Evolutionary conservation across 73 alveolate species (phyloP).

Genomic region (Uronychia binucleata): DNA sequence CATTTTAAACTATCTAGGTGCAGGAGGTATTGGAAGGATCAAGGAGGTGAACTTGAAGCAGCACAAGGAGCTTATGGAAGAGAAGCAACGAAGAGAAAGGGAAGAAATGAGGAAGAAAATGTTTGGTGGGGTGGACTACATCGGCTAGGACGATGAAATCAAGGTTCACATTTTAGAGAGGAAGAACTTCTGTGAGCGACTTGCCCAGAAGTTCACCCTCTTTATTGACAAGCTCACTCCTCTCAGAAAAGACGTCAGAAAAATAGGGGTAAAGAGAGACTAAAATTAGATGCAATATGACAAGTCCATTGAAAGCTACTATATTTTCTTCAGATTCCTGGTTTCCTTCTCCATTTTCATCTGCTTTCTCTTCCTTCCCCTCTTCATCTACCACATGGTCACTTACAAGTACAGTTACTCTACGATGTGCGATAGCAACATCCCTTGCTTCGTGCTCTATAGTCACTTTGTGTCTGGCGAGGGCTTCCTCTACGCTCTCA

Average conservation of each 20-base stretch:
- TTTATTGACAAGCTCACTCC: constrained; percentile 23
- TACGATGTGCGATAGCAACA: constrained; percentile 21
- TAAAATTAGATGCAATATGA: constrained; percentile 17
- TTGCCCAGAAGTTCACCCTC: background rate
- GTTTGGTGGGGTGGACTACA: constrained; percentile 54
- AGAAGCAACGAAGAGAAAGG: constrained; percentile 57
- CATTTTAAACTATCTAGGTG: background rate
- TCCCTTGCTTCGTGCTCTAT: constrained; percentile 58
- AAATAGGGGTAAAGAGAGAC: constrained; percentile 19
- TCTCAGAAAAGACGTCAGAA: constrained; percentile 13
- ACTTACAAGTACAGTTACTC: constrained; percentile 1
- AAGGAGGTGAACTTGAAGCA: constrained; percentile 38
- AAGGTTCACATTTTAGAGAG: background rate
- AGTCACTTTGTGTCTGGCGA: constrained; percentile 24
- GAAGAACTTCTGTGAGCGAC: background rate
- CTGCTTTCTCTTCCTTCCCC: background rate
- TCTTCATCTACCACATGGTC: constrained; percentile 21
- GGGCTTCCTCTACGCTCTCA: constrained; percentile 29
- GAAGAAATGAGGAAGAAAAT: constrained; percentile 61
- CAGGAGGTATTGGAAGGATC: constrained; percentile 1
- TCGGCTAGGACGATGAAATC: constrained; percentile 35
- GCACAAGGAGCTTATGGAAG: constrained; percentile 62
- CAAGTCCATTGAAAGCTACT: constrained; percentile 15
- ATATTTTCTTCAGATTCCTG: constrained; percentile 18
- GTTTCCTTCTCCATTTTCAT: constrained; percentile 17